phyloP scores from a whole-genome alignment of 441 rosid species.

The Populus hybrid region DNA sequence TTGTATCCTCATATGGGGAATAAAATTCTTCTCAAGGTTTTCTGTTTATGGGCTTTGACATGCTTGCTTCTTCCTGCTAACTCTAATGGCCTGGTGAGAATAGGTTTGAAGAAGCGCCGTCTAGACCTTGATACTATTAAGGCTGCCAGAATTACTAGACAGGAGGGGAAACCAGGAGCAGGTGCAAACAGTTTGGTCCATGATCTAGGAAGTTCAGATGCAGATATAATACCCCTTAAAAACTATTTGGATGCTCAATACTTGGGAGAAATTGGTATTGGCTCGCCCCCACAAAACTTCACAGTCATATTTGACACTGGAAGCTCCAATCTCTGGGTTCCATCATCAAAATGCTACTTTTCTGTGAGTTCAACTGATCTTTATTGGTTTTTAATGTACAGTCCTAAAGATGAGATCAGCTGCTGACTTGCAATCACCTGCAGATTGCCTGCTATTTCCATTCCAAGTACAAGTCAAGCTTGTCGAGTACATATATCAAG shows the following conservation, averaged over 20 bases:
- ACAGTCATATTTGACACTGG: slow-evolving; percentile 82
- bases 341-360: slow-evolving; percentile 65
- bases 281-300: slow-evolving; percentile 74
- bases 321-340: slow-evolving; percentile 88
- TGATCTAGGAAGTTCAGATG: slow-evolving; percentile 21
- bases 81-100: slow-evolving; percentile 46
- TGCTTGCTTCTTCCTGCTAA: slow-evolving; percentile 45
- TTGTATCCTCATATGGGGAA: slow-evolving; percentile 27
- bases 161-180: slow-evolving; percentile 14
- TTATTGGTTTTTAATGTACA: background rate
- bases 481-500: slow-evolving; percentile 53
- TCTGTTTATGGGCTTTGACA: slow-evolving; percentile 41
- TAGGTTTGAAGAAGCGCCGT: slow-evolving; percentile 58
- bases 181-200: slow-evolving; percentile 13
- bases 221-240: slow-evolving; percentile 49
- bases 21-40: slow-evolving; percentile 23
- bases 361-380: slow-evolving; percentile 44
- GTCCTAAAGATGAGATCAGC: background rate
- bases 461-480: slow-evolving; percentile 55
- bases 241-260: slow-evolving; percentile 74
- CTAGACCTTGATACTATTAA: slow-evolving; percentile 40
- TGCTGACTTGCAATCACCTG: slow-evolving; percentile 14
- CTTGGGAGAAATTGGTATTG: slow-evolving; percentile 67
- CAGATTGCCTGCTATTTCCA: slow-evolving; percentile 82
- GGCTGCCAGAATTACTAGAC: slow-evolving; percentile 40